phyloP scores from a whole-genome alignment of 768 basidiomycete species.

The Heimioporus sp. region DNA sequence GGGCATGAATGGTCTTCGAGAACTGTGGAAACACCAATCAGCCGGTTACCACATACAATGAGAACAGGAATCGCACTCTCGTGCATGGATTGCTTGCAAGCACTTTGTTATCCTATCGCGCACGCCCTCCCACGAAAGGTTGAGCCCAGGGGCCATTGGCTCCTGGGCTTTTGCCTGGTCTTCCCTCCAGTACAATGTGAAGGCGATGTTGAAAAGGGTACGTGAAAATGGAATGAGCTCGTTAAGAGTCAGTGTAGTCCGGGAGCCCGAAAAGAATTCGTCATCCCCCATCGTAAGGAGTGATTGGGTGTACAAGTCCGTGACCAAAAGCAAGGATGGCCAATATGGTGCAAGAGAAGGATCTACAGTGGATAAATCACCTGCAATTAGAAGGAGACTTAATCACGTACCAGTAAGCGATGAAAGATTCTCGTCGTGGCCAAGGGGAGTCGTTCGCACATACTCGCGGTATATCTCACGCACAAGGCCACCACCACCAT shows the following conservation, averaged over 20 bases:
- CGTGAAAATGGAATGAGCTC: constrained; percentile 75
- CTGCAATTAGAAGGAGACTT: background rate
- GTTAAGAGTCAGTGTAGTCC: constrained; percentile 80
- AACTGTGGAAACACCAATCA: constrained; percentile 45
- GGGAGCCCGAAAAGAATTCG: constrained; percentile 79
- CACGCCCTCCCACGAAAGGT: constrained; percentile 59
- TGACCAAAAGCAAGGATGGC: constrained; percentile 73
- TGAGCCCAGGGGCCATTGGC: constrained; percentile 40
- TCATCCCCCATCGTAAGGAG: constrained; percentile 94
- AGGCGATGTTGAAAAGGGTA: constrained; percentile 83
- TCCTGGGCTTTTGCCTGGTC: constrained; percentile 38
- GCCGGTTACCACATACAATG: background rate
- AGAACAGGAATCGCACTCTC: constrained; percentile 63
- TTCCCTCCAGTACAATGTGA: constrained; percentile 69
- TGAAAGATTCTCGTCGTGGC: constrained; percentile 47
- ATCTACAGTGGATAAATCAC: constrained; percentile 34
- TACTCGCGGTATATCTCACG: constrained; percentile 72
- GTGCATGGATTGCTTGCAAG: constrained; percentile 76
- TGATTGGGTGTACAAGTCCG: constrained; percentile 79
- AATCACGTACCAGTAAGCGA: constrained; percentile 39
- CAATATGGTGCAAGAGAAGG: constrained; percentile 47
- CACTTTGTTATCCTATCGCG: constrained; percentile 76
- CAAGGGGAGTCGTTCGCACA: constrained; percentile 60
- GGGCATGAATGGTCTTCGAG: constrained; percentile 79
- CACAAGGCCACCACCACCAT: constrained; percentile 60